Base-by-base conservation (phyloP, 1,284 basidiomycete species). In the Wallemia ichthyophaga region DNA sequence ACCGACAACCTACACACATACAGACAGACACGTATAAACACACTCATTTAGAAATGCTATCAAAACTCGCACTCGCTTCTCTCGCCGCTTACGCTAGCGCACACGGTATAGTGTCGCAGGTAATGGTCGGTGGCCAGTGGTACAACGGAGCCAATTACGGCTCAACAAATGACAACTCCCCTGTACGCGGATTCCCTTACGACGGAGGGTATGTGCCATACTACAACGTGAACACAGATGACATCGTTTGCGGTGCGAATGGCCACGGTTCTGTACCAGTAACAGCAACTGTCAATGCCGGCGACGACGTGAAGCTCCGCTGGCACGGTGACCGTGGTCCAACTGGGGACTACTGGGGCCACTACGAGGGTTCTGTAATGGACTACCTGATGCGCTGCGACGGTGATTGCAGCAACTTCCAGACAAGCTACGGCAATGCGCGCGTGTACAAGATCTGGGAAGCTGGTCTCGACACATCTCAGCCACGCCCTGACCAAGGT, bases 301-400 rank as follows among this genome's bases (percentile, higher is more conserved):
- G 55, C n/a, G 55, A 56, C 15, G 5, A 27, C 3, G 55, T 56
- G 15, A 56, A 24, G 5, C 25, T 56, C n/a, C 55, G 55, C 55
- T 56, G 55, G 55, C 3, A 56, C 5, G 55, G 55, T 27, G 55
- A 56, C 55, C 3, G 55, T 7, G 55, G 55, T 13, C 27, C 25
- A 19, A 25, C 55, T 24, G 55, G 55, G 5, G 55, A 56, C 23
- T 56, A 27, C 25, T 56, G 55, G 55, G 55, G 55, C 25, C 55
- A 56, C 27, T 56, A 56, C 55, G 55, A 56, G 55, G 55, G 55
- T 17, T 3, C 13, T 25, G 27, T 56, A 7, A 25, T 56, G 25
- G 55, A 56, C 55, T 56, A 56, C 55, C 25, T 56, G 15, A 56
- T 56, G 55, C 55, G 55, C 27, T 56, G 55, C 27, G 55, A 56